Evolutionary conservation across 805 yeast genomes (phyloP), one percentile per base, ranked within the genome.

Genomic region (Lachancea mirantina): DNA sequence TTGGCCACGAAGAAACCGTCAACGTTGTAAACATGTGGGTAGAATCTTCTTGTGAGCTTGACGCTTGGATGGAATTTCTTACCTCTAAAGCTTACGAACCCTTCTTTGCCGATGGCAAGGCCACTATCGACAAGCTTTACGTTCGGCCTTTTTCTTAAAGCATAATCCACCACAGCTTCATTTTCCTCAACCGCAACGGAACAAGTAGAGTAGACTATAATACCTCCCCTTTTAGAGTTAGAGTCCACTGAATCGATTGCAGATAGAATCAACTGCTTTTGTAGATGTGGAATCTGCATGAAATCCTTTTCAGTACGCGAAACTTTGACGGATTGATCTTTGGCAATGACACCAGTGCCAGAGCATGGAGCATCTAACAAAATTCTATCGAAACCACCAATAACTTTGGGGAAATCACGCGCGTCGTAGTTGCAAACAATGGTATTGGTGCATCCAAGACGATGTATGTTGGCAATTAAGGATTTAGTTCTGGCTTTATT

Each of bases 181-280:
- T 92, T 88, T 65, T 92, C 99, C 51, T 92, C 99, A 30, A 92
- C 96, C 51, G 94, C 94, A 39, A 92, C 92, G 9, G 97, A 89
- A 72, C 99, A 92, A 1, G 99, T 92, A 6, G 98, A 92, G 64
- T 92, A 92, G 6, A 94, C 97, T 44, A 92, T 82, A 39, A 79
- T 69, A 47, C 96, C 98, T 40, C 97, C 96, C 27, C 89, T 84
- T 39, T 84, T 66, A 6, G 95, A 84, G 55, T 80, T 70, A 20
- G 95, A 94, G 61, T 92, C 96, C 20, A 92, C 96, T 6, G 96
- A 87, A 64, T 92, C 99, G 50, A 92, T 92, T 19, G 99, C 99
- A 19, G 95, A 81, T 40, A 92, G 67, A 36, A 92, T 63, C 47
- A 92, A 70, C 66, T 92, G 97, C 61, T 89, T 89, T 58, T 92